phyloP scores from a whole-genome alignment of 805 yeast species.

The Peterozyma xylosa region DNA sequence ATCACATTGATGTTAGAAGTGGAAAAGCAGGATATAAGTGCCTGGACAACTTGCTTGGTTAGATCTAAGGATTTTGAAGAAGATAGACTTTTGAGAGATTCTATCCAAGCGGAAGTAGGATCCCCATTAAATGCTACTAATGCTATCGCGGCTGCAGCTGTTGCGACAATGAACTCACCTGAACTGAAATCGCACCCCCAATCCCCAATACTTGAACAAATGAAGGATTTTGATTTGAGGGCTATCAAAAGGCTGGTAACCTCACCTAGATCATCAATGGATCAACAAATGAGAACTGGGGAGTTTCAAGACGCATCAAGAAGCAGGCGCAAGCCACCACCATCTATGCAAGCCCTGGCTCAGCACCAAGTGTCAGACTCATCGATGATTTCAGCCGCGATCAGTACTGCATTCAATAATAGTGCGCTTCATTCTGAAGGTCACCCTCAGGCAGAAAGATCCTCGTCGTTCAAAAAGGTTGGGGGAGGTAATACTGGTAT shows the following conservation, averaged over 20 bases:
- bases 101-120: constrained; percentile 21
- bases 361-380: background rate
- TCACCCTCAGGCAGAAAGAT: constrained; percentile 3
- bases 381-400: constrained; percentile 20
- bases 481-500: background rate
- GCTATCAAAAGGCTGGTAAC: constrained; percentile 3
- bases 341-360: background rate
- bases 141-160: constrained; percentile 28
- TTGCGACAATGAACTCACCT: constrained; percentile 12
- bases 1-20: constrained; percentile 52
- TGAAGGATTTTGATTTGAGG: constrained; percentile 6
- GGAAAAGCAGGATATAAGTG: constrained; percentile 37
- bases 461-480: constrained; percentile 3
- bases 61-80: constrained; percentile 38
- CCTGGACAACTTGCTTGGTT: constrained; percentile 53
- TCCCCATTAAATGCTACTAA: constrained; percentile 24
- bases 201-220: constrained; percentile 1
- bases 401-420: constrained; percentile 19
- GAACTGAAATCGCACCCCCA: background rate
- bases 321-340: constrained; percentile 7
- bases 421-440: background rate
- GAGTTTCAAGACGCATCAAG: constrained; percentile 1
- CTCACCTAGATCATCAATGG: constrained; percentile 5
- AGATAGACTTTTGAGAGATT: constrained; percentile 29
- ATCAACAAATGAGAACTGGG: constrained; percentile 10